Base-by-base conservation (phyloP, 768 basidiomycete genomes). In the Tubosaeta brunneosetosa region DNA sequence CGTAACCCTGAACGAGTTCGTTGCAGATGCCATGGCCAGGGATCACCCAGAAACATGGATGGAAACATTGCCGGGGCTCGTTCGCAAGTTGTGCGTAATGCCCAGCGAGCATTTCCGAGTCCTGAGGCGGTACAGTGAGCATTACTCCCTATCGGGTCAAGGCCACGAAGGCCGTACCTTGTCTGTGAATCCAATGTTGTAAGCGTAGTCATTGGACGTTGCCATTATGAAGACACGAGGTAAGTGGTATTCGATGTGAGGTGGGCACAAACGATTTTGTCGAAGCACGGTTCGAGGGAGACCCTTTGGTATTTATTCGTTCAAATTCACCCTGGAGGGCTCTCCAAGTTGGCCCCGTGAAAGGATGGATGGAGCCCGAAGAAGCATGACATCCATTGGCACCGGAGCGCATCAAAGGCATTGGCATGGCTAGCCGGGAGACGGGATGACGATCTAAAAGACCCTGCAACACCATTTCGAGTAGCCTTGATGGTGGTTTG, bases 31-130 rank as follows among this genome's bases (percentile, higher is more conserved):
- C 0, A 0, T 44, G 17, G 27, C 11, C 16, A 3, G 22, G 22
- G 4, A 27, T 46, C 10, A 16, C 4, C 67, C 67, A 68, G 14
- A 41, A 27, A 4, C 66, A 68, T 13, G 6, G 11, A 17, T 66
- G 47, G 32, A n/a, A 51, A 4, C 40, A 43, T 17, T 55, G 9
- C 16, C 51, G 54, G 9, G 61, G 47, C 8, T 42, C 12, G 27
- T 12, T 37, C 7, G 52, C 41, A 14, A 29, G 0, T 0, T 5
- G 4, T 29, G 56, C 65, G 1, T 14, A 0, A 0, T 48, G 6
- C 12, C 32, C 8, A 40, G 3, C 6, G 42, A 65, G 57, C 27
- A 0, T 19, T 0, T 2, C 4, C 4, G 0, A 14, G 36, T 65
- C 59, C 65, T 64, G 47, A 11, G 13, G 17, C 4, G 10, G 44